Evolutionary conservation across 192 early-diverging fungal genomes (phyloP).

Genomic region (Coemansia sp.): DNA sequence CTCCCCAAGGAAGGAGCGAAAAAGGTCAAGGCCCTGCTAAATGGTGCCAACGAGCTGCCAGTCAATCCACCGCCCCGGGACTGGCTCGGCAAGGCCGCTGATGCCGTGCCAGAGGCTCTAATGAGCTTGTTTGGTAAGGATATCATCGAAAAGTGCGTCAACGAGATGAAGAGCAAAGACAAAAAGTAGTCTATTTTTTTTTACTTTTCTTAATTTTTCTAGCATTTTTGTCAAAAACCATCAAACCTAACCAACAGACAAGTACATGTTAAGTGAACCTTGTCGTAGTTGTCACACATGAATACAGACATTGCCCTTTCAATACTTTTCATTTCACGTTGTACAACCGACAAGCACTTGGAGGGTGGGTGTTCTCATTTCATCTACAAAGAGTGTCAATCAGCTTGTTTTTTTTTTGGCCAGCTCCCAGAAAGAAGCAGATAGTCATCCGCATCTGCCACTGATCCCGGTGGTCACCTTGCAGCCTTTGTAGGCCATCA

Average conservation of each 20-base stretch:
- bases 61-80: slow-evolving; percentile 30
- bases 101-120: slow-evolving; percentile 35
- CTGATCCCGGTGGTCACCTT: background rate
- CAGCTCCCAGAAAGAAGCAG: background rate
- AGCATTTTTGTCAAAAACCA: no score
- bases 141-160: slow-evolving; percentile 43
- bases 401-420: background rate
- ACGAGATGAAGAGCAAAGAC: slow-evolving; percentile 19
- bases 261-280: no score
- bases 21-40: slow-evolving; percentile 27
- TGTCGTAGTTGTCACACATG: no score
- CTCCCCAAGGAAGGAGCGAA: slow-evolving; percentile 19
- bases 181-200: slow-evolving; percentile 12
- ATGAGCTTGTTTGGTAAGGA: slow-evolving; percentile 47
- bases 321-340: background rate
- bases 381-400: background rate
- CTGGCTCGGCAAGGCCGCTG: slow-evolving; percentile 41
- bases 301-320: background rate
- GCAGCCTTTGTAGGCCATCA: background rate
- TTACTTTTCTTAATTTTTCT: no score
- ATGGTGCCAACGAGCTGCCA: slow-evolving; percentile 25
- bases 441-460: background rate
- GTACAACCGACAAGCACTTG: background rate
- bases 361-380: background rate
- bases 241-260: no score